Evolutionary conservation across 441 rosid species (phyloP).

Genomic region (Sinapis alba): DNA sequence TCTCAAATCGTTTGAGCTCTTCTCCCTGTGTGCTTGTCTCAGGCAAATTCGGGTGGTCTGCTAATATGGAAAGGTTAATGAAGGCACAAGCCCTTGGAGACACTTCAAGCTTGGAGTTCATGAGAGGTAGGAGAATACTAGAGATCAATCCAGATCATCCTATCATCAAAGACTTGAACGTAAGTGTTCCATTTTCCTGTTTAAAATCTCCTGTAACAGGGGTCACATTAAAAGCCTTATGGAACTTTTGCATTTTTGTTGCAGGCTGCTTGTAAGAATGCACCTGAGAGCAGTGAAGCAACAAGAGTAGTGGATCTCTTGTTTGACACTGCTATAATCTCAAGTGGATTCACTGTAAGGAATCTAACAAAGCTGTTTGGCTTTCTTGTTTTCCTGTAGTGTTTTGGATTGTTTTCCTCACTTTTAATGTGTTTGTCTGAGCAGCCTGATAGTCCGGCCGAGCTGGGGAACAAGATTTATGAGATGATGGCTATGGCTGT

Average conservation of each 20-base stretch:
- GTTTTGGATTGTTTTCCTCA: neutral
- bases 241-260: neutral
- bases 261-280: slow-evolving; percentile 95
- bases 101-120: slow-evolving; percentile 92
- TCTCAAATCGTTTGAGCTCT: slow-evolving; percentile 86
- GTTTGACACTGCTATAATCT: slow-evolving; percentile 84
- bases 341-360: slow-evolving; percentile 95
- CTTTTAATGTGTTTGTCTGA: slow-evolving; percentile 3
- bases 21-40: slow-evolving; percentile 98
- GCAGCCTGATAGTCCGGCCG: slow-evolving; percentile 98
- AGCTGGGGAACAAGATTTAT: slow-evolving; percentile 89
- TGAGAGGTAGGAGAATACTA: slow-evolving; percentile 93
- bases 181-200: slow-evolving; percentile 43
- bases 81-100: slow-evolving; percentile 99
- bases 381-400: neutral
- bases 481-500: slow-evolving; percentile 99
- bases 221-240: neutral
- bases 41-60: slow-evolving; percentile 98
- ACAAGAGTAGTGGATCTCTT: slow-evolving; percentile 89
- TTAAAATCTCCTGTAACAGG: neutral
- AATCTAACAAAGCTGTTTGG: neutral
- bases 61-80: slow-evolving; percentile 99
- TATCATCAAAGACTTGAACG: slow-evolving; percentile 82
- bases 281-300: slow-evolving; percentile 80
- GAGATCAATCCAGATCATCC: slow-evolving; percentile 97